These are phyloP conservation scores for Aspergillus cejpii DNA, from an alignment of 2,329 filamentous ascomycete species.

Conservation along the genomic window DNA sequence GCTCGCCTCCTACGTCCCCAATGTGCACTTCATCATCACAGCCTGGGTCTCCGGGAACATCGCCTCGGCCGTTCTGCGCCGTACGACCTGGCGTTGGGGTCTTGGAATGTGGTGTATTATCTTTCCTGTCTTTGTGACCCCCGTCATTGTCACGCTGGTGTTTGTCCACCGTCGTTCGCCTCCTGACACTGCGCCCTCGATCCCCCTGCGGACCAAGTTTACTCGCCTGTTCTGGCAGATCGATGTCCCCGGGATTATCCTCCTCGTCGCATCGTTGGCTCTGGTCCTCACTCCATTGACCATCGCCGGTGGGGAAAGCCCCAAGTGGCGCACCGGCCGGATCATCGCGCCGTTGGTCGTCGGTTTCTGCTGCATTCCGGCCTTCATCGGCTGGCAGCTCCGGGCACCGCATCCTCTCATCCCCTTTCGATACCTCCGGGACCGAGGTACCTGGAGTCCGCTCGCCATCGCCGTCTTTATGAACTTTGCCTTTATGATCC, in stretches of 20 bases:
- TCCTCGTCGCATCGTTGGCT: background rate
- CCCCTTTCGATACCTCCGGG: background rate
- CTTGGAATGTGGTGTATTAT: conserved; percentile 2
- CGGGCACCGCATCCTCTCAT: background rate
- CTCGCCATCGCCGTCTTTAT: background rate
- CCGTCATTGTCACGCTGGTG: background rate
- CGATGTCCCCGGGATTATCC: conserved; percentile 1
- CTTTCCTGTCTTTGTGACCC: background rate
- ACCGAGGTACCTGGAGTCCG: background rate
- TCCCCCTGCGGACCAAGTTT: background rate
- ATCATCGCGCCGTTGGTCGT: background rate
- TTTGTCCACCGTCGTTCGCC: background rate
- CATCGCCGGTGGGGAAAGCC: background rate
- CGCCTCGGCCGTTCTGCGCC: background rate
- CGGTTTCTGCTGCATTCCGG: background rate
- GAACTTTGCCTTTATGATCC: conserved; percentile 1
- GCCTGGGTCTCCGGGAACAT: conserved; percentile 1
- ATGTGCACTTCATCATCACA: background rate
- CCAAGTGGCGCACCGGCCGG: background rate
- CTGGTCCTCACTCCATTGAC: background rate
- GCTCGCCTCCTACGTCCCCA: background rate
- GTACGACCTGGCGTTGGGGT: background rate
- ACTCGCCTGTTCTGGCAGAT: background rate
- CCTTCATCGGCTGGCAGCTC: background rate
- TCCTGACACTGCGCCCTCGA: background rate